A percentile compares a stretch with the other conserved stretches of the same genome.
Conservation (phyloP, 75 land plant genomes). For the Selaginella moellendorffii region DNA sequence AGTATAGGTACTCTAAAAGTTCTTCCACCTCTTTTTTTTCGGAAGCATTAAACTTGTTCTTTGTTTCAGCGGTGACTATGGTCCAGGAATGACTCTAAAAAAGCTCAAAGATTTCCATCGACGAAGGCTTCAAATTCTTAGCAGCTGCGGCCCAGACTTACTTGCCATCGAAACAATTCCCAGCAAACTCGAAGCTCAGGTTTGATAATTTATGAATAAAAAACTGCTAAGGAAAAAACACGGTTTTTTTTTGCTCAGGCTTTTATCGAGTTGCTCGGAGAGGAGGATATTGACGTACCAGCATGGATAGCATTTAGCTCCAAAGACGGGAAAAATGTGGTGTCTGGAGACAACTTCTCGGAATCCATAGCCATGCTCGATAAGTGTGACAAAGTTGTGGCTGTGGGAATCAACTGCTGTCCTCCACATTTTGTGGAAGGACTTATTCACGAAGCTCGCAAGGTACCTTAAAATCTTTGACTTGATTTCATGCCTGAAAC, state of each 20-base stretch:
- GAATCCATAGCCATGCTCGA: not conserved
- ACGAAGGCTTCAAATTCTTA: constrained; percentile 63
- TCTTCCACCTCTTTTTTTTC: not conserved
- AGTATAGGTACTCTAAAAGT: constrained; percentile 49
- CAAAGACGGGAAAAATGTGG: constrained; percentile 1
- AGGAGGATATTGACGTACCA: not conserved
- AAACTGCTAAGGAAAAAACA: no score
- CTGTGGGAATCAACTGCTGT: not conserved
- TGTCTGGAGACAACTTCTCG: not conserved
- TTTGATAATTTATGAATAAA: constrained; percentile 17
- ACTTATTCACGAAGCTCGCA: not conserved
- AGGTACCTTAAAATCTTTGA: no score
- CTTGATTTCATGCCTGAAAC: no score
- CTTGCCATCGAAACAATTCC: constrained; percentile 95
- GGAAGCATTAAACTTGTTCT: not conserved
- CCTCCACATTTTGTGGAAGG: not conserved
- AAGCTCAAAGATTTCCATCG: constrained; percentile 79
- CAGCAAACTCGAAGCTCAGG: constrained; percentile 89
- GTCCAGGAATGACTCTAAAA: constrained; percentile 43
- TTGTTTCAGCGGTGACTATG: constrained; percentile 72
- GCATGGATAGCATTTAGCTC: constrained; percentile 2
- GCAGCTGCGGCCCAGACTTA: constrained; percentile 64
- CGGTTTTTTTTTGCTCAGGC: constrained; percentile 7
- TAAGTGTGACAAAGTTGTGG: not conserved
- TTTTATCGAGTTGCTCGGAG: not conserved